Base-by-base conservation (phyloP, 1,284 basidiomycete species). In the Pseudozyma sp. region DNA sequence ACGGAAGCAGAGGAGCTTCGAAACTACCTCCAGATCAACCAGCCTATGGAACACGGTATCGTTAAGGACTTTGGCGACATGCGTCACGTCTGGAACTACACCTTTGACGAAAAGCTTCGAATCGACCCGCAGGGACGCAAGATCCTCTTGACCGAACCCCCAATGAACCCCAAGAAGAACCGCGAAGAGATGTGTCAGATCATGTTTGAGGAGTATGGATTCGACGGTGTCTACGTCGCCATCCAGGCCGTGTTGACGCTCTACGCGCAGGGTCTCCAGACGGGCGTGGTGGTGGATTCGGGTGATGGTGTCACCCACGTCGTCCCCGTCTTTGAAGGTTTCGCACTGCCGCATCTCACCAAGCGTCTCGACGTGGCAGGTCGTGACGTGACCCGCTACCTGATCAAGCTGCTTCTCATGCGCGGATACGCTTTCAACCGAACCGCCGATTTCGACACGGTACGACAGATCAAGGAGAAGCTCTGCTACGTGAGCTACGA, bases 281-380 rank as follows among this genome's bases (percentile, higher is more conserved):
- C 96, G 6, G 96, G 96, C 71, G 95, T 99, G 33, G 97, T 99
- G 44, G 95, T 99, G 68, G 96, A 99, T 85, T 98, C 95, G 13
- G 97, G 97, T 68, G 97, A 99, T 84, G 97, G 96, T 86, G 97
- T 99, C 8, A 99, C 97, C 29, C 97, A 99, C 86, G 94, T 99
- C 80, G 95, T 99, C 5, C 97, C 96, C 11, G 96, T 99, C 5
- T 99, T 96, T 84, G 94, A 98, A 78, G 97, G 96, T 24, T 99
- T 92, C 81, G 91, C 95, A 0, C 89, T 99, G 50, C 96, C 96
- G 1, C 96, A 98, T 85, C 88, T 98, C 52, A 99, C 94, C 4
- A 90, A 92, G 50, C 91, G 96, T 49, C 76, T 84, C 54, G 96
- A 99, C 84, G 97, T 99, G 70, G 96, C 97, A 48, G 97, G 97